These are phyloP conservation scores for Pythium scleroteichum DNA, from an alignment of 352 stramenopile species.

Conservation along the genomic window DNA sequence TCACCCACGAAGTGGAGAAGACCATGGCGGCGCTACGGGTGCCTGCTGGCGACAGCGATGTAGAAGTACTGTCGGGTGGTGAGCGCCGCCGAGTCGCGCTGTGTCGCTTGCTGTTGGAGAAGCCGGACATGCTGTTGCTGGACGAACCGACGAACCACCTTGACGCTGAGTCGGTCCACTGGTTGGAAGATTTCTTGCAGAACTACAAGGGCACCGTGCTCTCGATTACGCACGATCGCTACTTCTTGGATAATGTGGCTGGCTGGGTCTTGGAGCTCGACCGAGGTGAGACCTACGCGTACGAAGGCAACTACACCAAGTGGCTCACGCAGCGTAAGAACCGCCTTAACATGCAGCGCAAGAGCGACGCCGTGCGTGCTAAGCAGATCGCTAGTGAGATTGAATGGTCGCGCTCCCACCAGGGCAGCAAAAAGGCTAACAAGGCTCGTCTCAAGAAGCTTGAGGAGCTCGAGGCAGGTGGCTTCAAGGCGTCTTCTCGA, in stretches of 20 bases:
- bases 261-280: slow-evolving; percentile 98
- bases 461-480: slow-evolving; percentile 85
- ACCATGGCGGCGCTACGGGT: slow-evolving; percentile 81
- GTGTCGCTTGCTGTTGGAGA: slow-evolving; percentile 93
- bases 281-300: slow-evolving; percentile 95
- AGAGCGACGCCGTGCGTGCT: slow-evolving; percentile 85
- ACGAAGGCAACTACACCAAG: slow-evolving; percentile 98
- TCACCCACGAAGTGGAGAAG: slow-evolving; percentile 81
- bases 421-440: slow-evolving; percentile 82
- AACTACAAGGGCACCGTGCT: slow-evolving; percentile 96
- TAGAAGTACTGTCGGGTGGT: slow-evolving; percentile 86
- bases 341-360: slow-evolving; percentile 94
- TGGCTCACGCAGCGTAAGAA: slow-evolving; percentile 96
- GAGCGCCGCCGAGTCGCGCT: slow-evolving; percentile 96
- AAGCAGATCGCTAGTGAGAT: slow-evolving; percentile 94
- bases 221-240: slow-evolving; percentile 98
- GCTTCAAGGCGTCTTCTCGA: slow-evolving; percentile 48
- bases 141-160: slow-evolving; percentile 99
- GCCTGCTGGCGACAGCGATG: slow-evolving; percentile 60
- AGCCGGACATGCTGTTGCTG: slow-evolving; percentile 96
- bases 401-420: slow-evolving; percentile 92
- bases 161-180: slow-evolving; percentile 96
- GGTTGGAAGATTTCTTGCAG: slow-evolving; percentile 97
- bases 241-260: slow-evolving; percentile 98
- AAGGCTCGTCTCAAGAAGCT: slow-evolving; percentile 94